Conservation (phyloP, 441 rosid species). For the Mallotus repandus region DNA sequence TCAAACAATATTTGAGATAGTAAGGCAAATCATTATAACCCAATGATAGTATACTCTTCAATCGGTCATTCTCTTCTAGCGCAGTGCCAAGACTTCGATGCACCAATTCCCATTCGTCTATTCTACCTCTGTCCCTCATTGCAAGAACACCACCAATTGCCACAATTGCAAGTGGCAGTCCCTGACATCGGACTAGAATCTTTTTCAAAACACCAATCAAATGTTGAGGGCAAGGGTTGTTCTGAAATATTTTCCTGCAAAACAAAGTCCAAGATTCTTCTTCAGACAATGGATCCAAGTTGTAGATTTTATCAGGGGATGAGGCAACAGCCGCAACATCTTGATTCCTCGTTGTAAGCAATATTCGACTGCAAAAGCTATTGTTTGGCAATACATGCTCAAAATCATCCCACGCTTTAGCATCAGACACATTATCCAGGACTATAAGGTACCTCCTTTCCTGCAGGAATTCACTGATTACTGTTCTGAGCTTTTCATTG, state of each 20-base stretch:
- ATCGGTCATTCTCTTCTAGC: conserved; percentile 11
- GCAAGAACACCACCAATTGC: conserved; percentile 41
- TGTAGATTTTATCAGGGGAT: conserved; percentile 1
- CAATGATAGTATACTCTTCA: conserved; percentile 11
- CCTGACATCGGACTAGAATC: conserved; percentile 37
- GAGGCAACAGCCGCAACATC: conserved; percentile 17
- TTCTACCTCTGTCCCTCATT: conserved; percentile 15
- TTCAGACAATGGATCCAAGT: conserved; percentile 22
- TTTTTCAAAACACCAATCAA: conserved; percentile 22
- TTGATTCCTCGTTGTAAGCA: conserved; percentile 26
- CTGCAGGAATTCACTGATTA: conserved; percentile 17
- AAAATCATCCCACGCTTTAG: conserved; percentile 18
- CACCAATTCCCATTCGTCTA: conserved; percentile 30
- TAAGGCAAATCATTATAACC: conserved; percentile 30
- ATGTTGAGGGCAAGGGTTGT: conserved; percentile 28
- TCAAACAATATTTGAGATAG: conserved; percentile 27
- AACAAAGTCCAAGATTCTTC: conserved; percentile 36
- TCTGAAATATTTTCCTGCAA: conserved; percentile 35
- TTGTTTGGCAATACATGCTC: conserved; percentile 19
- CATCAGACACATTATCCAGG: conserved; percentile 26
- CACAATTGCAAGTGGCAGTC: conserved; percentile 46
- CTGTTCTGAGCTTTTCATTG: conserved; percentile 1
- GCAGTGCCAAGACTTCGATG: conserved; percentile 20
- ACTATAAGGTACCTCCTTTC: conserved; percentile 25
- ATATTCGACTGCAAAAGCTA: conserved; percentile 23